Evolutionary conservation across 2,329 filamentous ascomycete genomes (phyloP).

Genomic region (Xylariaceae sp.): DNA sequence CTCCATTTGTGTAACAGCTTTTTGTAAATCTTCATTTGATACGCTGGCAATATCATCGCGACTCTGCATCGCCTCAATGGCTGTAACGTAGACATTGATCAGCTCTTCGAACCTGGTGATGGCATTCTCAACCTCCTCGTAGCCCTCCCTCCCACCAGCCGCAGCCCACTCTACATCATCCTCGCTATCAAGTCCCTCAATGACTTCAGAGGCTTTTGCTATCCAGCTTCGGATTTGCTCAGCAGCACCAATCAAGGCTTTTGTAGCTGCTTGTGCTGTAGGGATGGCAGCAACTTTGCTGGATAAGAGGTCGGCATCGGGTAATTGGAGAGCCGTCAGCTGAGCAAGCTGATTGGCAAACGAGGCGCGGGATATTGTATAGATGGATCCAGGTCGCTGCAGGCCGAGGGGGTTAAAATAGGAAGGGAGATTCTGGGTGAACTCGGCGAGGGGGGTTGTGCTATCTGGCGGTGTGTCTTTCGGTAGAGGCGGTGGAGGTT

Average conservation of each 20-base stretch:
- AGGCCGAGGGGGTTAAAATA: slow-evolving; percentile 73
- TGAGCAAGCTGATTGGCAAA: slow-evolving; percentile 94
- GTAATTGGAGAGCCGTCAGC: slow-evolving; percentile 87
- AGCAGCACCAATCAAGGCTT: slow-evolving; percentile 82
- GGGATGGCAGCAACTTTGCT: slow-evolving; percentile 84
- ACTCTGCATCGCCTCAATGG: slow-evolving; percentile 89
- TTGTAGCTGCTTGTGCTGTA: slow-evolving; percentile 82
- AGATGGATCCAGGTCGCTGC: slow-evolving; percentile 83
- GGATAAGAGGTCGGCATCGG: slow-evolving; percentile 82
- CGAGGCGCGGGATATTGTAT: slow-evolving; percentile 88
- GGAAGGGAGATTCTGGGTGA: slow-evolving; percentile 58
- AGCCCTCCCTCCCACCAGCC: slow-evolving; percentile 79
- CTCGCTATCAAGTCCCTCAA: slow-evolving; percentile 87
- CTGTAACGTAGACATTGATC: slow-evolving; percentile 89
- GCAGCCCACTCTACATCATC: slow-evolving; percentile 99
- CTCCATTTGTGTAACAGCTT: slow-evolving; percentile 88
- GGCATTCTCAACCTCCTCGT: slow-evolving; percentile 75
- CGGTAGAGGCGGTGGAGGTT: slow-evolving; percentile 52
- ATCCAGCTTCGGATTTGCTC: slow-evolving; percentile 97
- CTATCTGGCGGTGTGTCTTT: slow-evolving; percentile 60
- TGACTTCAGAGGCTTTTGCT: slow-evolving; percentile 86
- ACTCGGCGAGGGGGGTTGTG: slow-evolving; percentile 49
- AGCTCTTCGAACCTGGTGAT: slow-evolving; percentile 86
- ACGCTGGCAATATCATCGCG: slow-evolving; percentile 78
- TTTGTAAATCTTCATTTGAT: slow-evolving; percentile 72